These are phyloP conservation scores for Colletotrichum tropicicola DNA, from an alignment of 2,329 filamentous ascomycete species.

Conservation along the genomic window DNA sequence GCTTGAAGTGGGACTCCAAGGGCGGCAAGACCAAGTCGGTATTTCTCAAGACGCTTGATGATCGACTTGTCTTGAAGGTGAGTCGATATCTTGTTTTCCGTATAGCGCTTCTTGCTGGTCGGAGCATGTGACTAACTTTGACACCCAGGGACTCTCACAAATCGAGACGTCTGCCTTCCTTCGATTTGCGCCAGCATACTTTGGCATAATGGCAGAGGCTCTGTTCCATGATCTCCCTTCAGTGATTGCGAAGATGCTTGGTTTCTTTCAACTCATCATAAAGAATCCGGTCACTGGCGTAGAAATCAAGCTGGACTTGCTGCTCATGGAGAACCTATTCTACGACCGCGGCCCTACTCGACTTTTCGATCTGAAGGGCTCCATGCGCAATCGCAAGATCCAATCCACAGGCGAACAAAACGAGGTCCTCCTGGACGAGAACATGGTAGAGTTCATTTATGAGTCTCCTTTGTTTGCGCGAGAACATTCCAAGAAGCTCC, in stretches of 20 bases:
- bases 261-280: constrained; percentile 96
- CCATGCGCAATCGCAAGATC: constrained; percentile 98
- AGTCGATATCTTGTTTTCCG: constrained; percentile 7
- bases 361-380: constrained; percentile 95
- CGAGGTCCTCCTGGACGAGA: constrained; percentile 95
- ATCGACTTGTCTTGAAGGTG: constrained; percentile 88
- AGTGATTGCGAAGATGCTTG: constrained; percentile 99
- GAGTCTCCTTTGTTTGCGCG: constrained; percentile 94
- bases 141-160: constrained; percentile 77
- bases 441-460: constrained; percentile 99
- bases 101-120: not conserved
- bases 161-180: constrained; percentile 95
- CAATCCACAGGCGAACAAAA: constrained; percentile 95
- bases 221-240: constrained; percentile 95
- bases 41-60: constrained; percentile 95
- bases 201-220: constrained; percentile 95
- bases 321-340: constrained; percentile 98
- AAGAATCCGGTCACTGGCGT: constrained; percentile 92
- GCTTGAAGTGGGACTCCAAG: constrained; percentile 97
- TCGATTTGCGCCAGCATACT: constrained; percentile 95
- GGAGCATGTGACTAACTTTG: constrained; percentile 24
- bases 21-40: constrained; percentile 98
- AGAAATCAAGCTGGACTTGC: constrained; percentile 92
- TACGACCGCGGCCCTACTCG: constrained; percentile 92
- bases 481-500: constrained; percentile 94